phyloP scores from a whole-genome alignment of 306 rosid genomes.

The Luffa aegyptiaca region DNA sequence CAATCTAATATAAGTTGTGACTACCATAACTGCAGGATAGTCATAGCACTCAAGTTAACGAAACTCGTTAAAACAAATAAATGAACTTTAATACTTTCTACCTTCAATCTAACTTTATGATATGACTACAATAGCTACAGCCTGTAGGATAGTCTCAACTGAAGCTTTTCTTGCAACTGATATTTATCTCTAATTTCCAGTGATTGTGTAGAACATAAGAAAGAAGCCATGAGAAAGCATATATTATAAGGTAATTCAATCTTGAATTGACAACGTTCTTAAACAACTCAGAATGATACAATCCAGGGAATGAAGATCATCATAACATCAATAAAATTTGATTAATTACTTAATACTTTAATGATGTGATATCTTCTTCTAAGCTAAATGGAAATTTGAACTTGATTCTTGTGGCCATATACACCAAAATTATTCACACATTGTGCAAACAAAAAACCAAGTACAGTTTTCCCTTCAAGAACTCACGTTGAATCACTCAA shows the following conservation, averaged over 20 bases:
- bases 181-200: background rate
- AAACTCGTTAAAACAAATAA: no score
- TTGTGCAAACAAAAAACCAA: background rate
- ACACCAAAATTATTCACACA: background rate
- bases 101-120: no score
- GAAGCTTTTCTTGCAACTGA: constrained; percentile 12
- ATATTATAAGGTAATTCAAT: no score
- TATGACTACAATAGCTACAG: no score
- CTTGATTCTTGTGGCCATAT: background rate
- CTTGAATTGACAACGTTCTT: background rate
- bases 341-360: background rate
- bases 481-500: background rate
- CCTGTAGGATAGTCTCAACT: no score
- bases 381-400: background rate
- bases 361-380: background rate
- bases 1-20: no score
- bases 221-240: background rate
- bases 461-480: background rate
- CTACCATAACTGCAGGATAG: no score
- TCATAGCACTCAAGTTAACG: no score
- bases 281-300: background rate
- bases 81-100: no score
- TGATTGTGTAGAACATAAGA: background rate
- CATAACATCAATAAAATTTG: background rate
- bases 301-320: background rate